Base-by-base conservation (phyloP, 352 stramenopile genomes). In the Salisapilia sapeloensis region DNA sequence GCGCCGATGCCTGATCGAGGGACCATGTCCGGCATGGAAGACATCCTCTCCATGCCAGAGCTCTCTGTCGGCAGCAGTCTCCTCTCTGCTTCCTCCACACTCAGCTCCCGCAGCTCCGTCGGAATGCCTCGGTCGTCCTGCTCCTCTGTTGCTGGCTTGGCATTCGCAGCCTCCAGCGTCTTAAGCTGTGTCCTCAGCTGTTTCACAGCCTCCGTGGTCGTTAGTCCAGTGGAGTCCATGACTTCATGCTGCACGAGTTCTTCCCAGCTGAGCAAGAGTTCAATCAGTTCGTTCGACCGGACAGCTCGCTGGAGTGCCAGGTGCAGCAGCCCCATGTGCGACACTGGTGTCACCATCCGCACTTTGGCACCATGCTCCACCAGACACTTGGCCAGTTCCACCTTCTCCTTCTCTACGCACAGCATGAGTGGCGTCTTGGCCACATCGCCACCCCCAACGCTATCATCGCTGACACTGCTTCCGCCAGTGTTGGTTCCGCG, bases 391-490 rank as follows among this genome's bases (percentile, higher is more conserved):
- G 76, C 65, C 4, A 62, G 66, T 6, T 21, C 33, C 1, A 50
- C 23, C 24, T 82, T 83, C 22, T 63, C 48, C 12, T 44, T 42
- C 24, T 72, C 40, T 19, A 86, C 35, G 19, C 66, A 61, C 4
- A 69, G 17, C 59, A 82, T 69, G 15, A 83, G 42, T 4, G 67
- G 50, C 1, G 59, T 58, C 18, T 75, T 42, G 35, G 50, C n/a
- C n/a, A n/a, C n/a, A n/a, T n/a, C n/a, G n/a, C n/a, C n/a, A n/a
- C n/a, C n/a, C n/a, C n/a, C n/a, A n/a, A n/a, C n/a, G n/a, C n/a
- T n/a, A n/a, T n/a, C n/a, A n/a, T n/a, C n/a, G n/a, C n/a, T n/a
- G n/a, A n/a, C n/a, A n/a, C n/a, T n/a, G n/a, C n/a, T n/a, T n/a
- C n/a, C n/a, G n/a, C n/a, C n/a, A n/a, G n/a, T n/a, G n/a, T n/a